These are phyloP conservation scores for Podospora pseudopauciseta DNA, from an alignment of 495 filamentous ascomycete species.

Conservation along the genomic window DNA sequence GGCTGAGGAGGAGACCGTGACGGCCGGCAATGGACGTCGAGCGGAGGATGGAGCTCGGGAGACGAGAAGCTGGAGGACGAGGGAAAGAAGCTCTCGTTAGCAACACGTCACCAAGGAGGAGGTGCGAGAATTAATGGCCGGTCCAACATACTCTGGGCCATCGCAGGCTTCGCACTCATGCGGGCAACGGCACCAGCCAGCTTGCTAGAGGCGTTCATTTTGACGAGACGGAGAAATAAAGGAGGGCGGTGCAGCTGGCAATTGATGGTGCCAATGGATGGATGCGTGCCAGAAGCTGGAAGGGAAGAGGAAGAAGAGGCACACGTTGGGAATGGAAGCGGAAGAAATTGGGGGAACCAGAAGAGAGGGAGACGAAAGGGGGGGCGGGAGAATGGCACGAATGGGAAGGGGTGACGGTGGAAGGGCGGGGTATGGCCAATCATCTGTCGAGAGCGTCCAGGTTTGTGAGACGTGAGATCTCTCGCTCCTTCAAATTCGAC, in stretches of 20 bases:
- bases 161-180: conserved; percentile 23
- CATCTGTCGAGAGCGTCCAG: background rate
- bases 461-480: conserved; percentile 1
- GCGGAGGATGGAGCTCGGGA: conserved; percentile 30
- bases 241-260: conserved; percentile 7
- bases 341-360: conserved; percentile 2
- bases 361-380: conserved; percentile 8
- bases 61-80: conserved; percentile 20
- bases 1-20: conserved; percentile 26
- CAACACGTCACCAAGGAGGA: conserved; percentile 6
- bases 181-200: conserved; percentile 23
- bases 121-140: conserved; percentile 10
- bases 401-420: background rate
- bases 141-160: conserved; percentile 23
- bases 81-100: conserved; percentile 9
- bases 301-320: conserved; percentile 8
- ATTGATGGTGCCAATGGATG: conserved; percentile 15
- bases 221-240: conserved; percentile 3
- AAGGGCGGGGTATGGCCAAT: conserved; percentile 1
- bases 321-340: conserved; percentile 3
- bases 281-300: conserved; percentile 6
- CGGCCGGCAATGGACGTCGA: conserved; percentile 19
- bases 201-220: conserved; percentile 27
- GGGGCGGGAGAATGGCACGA: background rate
- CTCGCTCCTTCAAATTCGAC: background rate